These are phyloP conservation scores for Ustilago crameri DNA, from an alignment of 1,284 basidiomycete genomes.

Conservation along the genomic window DNA sequence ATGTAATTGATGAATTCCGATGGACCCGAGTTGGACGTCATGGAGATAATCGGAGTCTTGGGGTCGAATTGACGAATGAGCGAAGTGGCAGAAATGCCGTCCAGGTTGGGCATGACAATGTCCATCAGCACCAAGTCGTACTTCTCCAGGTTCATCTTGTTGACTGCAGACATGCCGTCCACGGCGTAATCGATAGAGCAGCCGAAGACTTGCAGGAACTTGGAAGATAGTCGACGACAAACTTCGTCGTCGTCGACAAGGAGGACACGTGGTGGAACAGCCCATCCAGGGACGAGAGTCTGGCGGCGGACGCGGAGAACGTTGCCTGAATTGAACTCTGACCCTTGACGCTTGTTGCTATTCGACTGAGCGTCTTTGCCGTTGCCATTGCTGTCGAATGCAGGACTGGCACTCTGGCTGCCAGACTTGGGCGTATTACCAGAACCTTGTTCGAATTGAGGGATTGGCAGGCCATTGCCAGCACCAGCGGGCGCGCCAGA, in stretches of 20 bases:
- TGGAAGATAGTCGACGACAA: constrained; percentile 84
- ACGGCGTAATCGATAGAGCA: constrained; percentile 94
- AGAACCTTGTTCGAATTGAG: neutral
- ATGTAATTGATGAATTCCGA: constrained; percentile 92
- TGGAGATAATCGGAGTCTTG: constrained; percentile 94
- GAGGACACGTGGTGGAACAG: constrained; percentile 74
- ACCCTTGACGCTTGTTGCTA: constrained; percentile 10
- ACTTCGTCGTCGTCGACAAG: constrained; percentile 96
- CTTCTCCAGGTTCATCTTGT: constrained; percentile 92
- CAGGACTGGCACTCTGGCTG: neutral
- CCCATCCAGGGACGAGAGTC: constrained; percentile 79
- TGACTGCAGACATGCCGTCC: constrained; percentile 89
- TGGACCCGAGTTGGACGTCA: constrained; percentile 93
- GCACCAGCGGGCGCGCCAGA: constrained; percentile 4
- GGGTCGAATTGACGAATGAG: constrained; percentile 93
- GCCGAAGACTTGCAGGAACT: constrained; percentile 94
- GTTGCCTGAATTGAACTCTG: constrained; percentile 20
- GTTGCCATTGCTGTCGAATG: constrained; percentile 11
- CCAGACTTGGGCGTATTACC: constrained; percentile 4
- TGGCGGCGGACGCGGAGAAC: constrained; percentile 67
- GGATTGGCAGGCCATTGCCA: constrained; percentile 8
- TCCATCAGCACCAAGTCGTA: constrained; percentile 89
- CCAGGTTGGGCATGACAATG: constrained; percentile 92
- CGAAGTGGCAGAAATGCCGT: constrained; percentile 84
- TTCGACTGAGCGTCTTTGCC: neutral